These are phyloP conservation scores for Colletotrichum chlorophyti DNA, from an alignment of 2,329 filamentous ascomycete genomes.

Conservation along the genomic window DNA sequence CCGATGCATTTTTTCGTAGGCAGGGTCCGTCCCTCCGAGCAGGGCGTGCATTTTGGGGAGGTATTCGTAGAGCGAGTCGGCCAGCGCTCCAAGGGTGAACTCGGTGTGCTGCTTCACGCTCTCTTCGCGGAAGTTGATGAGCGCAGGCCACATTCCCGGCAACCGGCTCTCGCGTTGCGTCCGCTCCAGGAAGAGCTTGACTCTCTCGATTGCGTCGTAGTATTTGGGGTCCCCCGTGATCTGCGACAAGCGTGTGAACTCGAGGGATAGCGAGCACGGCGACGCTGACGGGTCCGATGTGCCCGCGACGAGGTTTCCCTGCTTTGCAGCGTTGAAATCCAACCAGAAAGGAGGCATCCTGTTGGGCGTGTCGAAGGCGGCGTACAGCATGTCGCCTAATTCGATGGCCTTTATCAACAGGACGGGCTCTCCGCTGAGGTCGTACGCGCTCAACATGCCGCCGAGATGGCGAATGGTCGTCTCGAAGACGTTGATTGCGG, in stretches of 20 bases:
- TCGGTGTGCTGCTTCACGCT: conserved; percentile 38
- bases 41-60: conserved; percentile 57
- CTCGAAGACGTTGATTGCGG: conserved; percentile 68
- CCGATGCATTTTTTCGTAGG: conserved; percentile 65
- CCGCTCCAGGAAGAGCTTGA: conserved; percentile 71
- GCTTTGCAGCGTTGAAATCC: conserved; percentile 22
- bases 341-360: conserved; percentile 58
- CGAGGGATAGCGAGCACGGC: conserved; percentile 71
- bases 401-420: conserved; percentile 68
- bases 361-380: conserved; percentile 72
- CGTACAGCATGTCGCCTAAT: conserved; percentile 69
- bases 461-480: conserved; percentile 76
- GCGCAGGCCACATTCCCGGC: conserved; percentile 77
- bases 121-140: conserved; percentile 64
- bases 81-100: conserved; percentile 47
- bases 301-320: conserved; percentile 16
- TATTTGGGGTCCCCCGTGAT: conserved; percentile 76
- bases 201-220: conserved; percentile 73
- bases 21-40: conserved; percentile 59
- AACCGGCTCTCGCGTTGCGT: conserved; percentile 72
- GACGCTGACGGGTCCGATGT: conserved; percentile 49
- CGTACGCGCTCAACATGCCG: conserved; percentile 72
- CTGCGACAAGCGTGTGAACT: conserved; percentile 77
- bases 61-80: conserved; percentile 51
- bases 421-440: conserved; percentile 62